Base-by-base conservation (phyloP, 331 rosid genomes). In the Ulmus americana region DNA sequence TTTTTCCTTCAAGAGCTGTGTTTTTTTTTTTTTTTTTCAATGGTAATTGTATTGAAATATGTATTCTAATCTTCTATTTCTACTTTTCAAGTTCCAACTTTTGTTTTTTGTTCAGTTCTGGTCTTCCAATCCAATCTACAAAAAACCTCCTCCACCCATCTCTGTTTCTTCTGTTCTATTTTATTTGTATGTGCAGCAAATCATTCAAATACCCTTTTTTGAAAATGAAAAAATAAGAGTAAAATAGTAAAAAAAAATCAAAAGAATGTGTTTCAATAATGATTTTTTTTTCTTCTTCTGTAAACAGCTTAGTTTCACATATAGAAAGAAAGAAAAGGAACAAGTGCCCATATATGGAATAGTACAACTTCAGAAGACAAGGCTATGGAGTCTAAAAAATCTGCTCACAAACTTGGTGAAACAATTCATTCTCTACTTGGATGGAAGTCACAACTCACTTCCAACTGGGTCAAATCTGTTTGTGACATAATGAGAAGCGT, bases 391-490 rank as follows among this genome's bases (percentile, higher is more conserved):
- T 51, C 69, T 56, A 51, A 64, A 77, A 65, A 77, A 62, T 57
- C 78, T 3, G 68, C n/a, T 39, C 75, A 63, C 59, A 73, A 68
- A 56, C 82, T 77, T 51, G 50, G 68, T 11, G 65, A 63, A 57
- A 77, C 75, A 50, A 68, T 77, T 52, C 78, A 77, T 52, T 72
- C 78, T 61, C 59, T 77, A 38, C 56, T 72, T 45, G 78, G 75
- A 55, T 50, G 66, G 39, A 77, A 68, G 65, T 64, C 82, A 41
- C 71, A 73, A 63, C 70, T 77, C 6, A 68, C 78, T 63, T 72
- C 78, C 63, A 59, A 65, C 67, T 77, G 82, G 78, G 75, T 63
- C 51, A 68, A 73, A 59, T 77, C 72, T 51, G 82, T 77, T 51
- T 52, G 78, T 45, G 56, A 73, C 15, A 77, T 77, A 63, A 64